Evolutionary conservation across 2,329 filamentous ascomycete genomes (phyloP).

Genomic region (Emericellopsis cladophorae): DNA sequence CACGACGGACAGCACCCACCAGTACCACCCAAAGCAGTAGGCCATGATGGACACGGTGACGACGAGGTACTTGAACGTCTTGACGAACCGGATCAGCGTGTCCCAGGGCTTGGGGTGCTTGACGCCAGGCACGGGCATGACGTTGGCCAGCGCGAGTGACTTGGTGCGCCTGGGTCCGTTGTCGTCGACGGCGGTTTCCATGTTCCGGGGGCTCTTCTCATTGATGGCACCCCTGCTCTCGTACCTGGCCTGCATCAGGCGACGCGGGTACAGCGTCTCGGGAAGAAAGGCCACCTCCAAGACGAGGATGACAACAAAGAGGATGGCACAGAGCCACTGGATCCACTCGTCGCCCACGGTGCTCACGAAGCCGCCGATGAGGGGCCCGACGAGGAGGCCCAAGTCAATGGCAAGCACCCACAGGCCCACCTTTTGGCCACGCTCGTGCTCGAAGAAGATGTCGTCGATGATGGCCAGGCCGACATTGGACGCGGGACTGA

Average conservation of each 20-base stretch:
- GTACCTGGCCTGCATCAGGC: conserved; percentile 25
- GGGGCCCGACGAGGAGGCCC: conserved; percentile 30
- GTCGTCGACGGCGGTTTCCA: background rate
- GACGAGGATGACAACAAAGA: conserved; percentile 34
- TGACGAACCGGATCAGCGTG: conserved; percentile 28
- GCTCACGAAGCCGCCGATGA: conserved; percentile 36
- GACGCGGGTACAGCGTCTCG: conserved; percentile 43
- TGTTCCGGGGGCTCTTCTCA: conserved; percentile 8
- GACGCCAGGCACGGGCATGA: conserved; percentile 33
- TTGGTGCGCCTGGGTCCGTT: conserved; percentile 19
- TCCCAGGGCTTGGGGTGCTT: conserved; percentile 35
- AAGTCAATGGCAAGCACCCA: conserved; percentile 44
- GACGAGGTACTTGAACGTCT: conserved; percentile 30
- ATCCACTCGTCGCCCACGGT: conserved; percentile 35
- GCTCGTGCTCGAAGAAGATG: conserved; percentile 43
- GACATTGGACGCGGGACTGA: conserved; percentile 38
- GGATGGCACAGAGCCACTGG: conserved; percentile 39
- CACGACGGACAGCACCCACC: conserved; percentile 40
- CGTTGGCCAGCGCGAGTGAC: conserved; percentile 28
- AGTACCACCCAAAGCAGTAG: conserved; percentile 43
- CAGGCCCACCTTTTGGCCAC: conserved; percentile 40
- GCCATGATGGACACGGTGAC: conserved; percentile 30
- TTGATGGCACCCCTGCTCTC: conserved; percentile 1
- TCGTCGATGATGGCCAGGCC: conserved; percentile 42
- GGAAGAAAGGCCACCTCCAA: conserved; percentile 36